Conservation (phyloP, 352 stramenopile genomes). For the Globisporangium camurandrum region DNA sequence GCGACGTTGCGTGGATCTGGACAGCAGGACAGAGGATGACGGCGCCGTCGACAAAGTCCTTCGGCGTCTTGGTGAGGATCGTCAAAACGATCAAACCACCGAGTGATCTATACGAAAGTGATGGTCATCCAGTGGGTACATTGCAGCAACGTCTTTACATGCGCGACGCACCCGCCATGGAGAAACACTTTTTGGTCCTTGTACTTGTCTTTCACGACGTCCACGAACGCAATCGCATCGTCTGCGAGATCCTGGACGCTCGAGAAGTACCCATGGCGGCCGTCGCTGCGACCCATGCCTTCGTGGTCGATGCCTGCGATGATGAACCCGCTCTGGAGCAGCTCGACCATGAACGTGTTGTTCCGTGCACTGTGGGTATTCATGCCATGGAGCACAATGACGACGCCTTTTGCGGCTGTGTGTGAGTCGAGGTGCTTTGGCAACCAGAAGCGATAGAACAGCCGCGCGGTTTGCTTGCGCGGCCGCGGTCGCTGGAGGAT, state of each 20-base stretch:
- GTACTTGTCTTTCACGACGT: slow-evolving; percentile 51
- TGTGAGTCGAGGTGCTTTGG: slow-evolving; percentile 31
- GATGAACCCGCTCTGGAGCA: slow-evolving; percentile 54
- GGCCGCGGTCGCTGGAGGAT: slow-evolving; percentile 32
- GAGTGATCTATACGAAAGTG: slow-evolving; percentile 39
- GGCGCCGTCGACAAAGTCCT: slow-evolving; percentile 51
- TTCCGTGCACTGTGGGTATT: slow-evolving; percentile 79
- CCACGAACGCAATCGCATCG: slow-evolving; percentile 59
- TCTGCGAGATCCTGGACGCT: slow-evolving; percentile 51
- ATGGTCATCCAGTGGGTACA: background rate
- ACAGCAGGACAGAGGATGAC: slow-evolving; percentile 65
- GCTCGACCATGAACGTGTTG: slow-evolving; percentile 64
- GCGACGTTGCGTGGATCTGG: slow-evolving; percentile 52
- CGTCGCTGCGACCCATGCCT: slow-evolving; percentile 70
- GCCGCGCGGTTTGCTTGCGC: slow-evolving; percentile 24
- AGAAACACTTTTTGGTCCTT: slow-evolving; percentile 62
- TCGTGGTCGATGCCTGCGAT: slow-evolving; percentile 62
- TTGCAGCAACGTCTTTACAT: no score
- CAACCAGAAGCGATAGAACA: slow-evolving; percentile 75
- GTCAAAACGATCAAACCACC: slow-evolving; percentile 60
- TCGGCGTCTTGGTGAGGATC: slow-evolving; percentile 36
- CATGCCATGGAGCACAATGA: slow-evolving; percentile 70
- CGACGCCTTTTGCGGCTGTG: slow-evolving; percentile 28
- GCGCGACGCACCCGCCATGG: slow-evolving; percentile 52
- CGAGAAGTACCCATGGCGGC: slow-evolving; percentile 68